Base-by-base conservation (phyloP, 192 early-diverging fungal genomes). In the Umbelopsis vinacea region DNA sequence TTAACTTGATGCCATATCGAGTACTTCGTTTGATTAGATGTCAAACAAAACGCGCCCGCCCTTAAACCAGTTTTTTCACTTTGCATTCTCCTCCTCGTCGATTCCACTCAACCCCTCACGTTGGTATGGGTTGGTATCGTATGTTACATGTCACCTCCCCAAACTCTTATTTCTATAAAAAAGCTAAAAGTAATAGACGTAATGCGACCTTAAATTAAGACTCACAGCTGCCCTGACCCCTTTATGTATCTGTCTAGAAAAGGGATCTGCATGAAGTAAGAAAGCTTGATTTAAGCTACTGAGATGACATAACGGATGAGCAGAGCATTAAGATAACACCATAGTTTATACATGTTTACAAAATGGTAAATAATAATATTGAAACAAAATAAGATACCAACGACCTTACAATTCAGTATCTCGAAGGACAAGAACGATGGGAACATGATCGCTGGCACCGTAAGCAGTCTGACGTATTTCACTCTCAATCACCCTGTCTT, bases 401-500 rank as follows among this genome's bases (percentile, higher is more conserved):
- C 11, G 9, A 4, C 29, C 37, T 71, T 21, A 55, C 19, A 70
- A 35, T 24, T 52, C 70, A 12, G 74, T 55, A 63, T 79, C 83
- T 38, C 83, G 86, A 19, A 92, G 71, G 24, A 84, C 77, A 50
- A 94, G 52, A 45, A 91, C 87, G 47, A 96, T 67, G 23, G 95
- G 95, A 12, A 94, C 88, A 77, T 96, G 95, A 72, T 96, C 95
- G 82, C 93, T 94, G 22, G 94, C 93, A 6, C 95, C 95, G 75
- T 93, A 96, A 53, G 85, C 87, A 71, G 94, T 81, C 50, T 92
- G 88, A 33, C 92, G 79, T 55, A 93, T 93, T 45, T 86, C 79
- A 45, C 89, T 88, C 22, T 87, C 85, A 0, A 78, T 74, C 2
- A 96, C 85, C 17, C 85, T 79, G 6, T 86, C 77, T 70, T 89